Percentiles rank a stretch among this genome's conserved stretches.
Evolutionary conservation across 73 alveolate genomes (phyloP).

Genomic region (Effrenium voratum): DNA sequence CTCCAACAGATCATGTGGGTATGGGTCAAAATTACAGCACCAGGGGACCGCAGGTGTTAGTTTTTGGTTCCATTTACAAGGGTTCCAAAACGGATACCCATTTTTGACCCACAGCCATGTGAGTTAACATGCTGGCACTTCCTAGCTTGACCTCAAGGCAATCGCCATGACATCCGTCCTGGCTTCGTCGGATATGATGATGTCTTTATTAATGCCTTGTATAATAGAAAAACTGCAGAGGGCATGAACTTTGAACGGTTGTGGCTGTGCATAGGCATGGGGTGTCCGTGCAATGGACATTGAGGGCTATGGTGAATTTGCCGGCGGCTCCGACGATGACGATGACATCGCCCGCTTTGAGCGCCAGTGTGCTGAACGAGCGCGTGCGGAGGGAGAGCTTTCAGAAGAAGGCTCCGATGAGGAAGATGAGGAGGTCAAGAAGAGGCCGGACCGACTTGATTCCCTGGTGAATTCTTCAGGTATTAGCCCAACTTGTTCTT

Average conservation of each 20-base stretch:
- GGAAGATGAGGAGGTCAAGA: not conserved
- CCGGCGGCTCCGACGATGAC: slow-evolving; percentile 40
- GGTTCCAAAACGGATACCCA: no score
- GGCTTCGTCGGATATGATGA: not conserved
- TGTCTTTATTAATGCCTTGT: no score
- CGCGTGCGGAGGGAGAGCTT: slow-evolving; percentile 61
- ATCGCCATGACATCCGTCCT: not conserved
- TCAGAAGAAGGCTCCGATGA: slow-evolving; percentile 38
- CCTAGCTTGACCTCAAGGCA: no score
- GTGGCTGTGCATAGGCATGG: not conserved
- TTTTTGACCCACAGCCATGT: no score
- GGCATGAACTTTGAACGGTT: not conserved
- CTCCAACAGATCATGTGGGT: no score
- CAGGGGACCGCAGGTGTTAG: no score
- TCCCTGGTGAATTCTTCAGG: no score
- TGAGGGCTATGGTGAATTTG: slow-evolving; percentile 31
- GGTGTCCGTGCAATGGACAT: slow-evolving; percentile 13
- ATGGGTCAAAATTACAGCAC: no score
- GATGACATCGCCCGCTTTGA: slow-evolving; percentile 91
- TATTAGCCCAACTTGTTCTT: no score
- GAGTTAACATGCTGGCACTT: no score
- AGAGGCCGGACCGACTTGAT: no score
- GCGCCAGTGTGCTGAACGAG: slow-evolving; percentile 79
- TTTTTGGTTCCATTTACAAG: no score
- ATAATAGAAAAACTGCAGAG: not conserved